Percentiles rank a stretch among this genome's conserved stretches.
These are phyloP conservation scores for Eudorina sp. DNA, from an alignment of 139 green algal species.

Conservation along the genomic window DNA sequence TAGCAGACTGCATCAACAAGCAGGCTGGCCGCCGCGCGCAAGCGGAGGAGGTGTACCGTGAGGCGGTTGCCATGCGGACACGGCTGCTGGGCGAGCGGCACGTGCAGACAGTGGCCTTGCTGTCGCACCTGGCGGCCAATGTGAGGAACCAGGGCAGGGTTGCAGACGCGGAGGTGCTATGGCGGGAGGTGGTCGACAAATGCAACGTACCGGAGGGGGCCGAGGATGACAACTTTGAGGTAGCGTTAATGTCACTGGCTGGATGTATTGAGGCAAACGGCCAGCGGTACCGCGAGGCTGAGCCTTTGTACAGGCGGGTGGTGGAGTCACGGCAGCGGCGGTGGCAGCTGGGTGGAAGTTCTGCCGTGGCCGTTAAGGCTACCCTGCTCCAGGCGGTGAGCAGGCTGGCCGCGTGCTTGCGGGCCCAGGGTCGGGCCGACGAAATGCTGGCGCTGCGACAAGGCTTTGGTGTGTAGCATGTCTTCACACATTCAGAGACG, in stretches of 20 bases:
- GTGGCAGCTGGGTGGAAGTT: no score
- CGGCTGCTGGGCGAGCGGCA: conserved; percentile 31
- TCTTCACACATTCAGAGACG: no score
- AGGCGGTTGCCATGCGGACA: not conserved
- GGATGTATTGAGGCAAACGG: not conserved
- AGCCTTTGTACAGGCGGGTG: not conserved
- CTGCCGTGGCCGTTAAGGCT: no score
- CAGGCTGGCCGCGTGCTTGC: no score
- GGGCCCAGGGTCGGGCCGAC: no score
- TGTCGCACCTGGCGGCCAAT: not conserved
- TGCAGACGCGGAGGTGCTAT: not conserved
- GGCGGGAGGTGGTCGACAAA: not conserved
- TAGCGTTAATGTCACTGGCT: not conserved
- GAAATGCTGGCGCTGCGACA: no score
- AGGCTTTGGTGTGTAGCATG: no score
- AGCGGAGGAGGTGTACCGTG: not conserved
- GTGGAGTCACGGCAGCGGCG: not conserved
- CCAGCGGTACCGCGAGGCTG: not conserved
- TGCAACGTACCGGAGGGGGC: not conserved
- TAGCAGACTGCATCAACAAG: not conserved
- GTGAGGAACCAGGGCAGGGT: not conserved
- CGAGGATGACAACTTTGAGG: not conserved
- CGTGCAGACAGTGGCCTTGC: not conserved
- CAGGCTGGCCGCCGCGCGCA: not conserved
- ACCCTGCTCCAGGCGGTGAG: no score